Base-by-base conservation (phyloP, 148 eudicot genomes). In the Cornus controversa region DNA sequence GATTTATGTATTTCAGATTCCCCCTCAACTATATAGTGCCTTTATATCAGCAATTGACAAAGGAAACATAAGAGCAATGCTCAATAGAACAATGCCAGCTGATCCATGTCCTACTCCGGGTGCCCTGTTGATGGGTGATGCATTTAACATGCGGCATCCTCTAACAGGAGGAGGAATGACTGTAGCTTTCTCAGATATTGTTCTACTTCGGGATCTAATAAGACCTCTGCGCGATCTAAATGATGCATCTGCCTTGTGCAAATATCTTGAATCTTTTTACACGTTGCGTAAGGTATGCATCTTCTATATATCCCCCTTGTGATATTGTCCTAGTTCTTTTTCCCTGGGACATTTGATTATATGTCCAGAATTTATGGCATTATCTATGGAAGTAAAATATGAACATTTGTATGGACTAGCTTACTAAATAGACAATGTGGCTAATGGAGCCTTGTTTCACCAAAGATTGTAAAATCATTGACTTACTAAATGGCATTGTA, bases 91-190 rank as follows among this genome's bases (percentile, higher is more conserved):
- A 78, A 82, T 85, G 88, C 88, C 88, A 29, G 88, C 88, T 15
- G 70, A 45, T 80, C 88, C 88, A 13, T 67, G 53, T 31, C 88
- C 88, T 28, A 85, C 85, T 57, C 85, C 85, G 0, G 88, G 88
- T 1, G 88, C 88, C 20, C 74, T 85, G 50, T 42, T 82, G 23
- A 37, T 85, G 75, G 88, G 88, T 10, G 88, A 85, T 67, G 85
- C 88, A 3, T 85, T 85, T 75, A 85, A 85, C 77, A 85, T 85
- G 88, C 69, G 88, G 11, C 88, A 85, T 62, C 88, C 88, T 0
- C 72, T 85, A 68, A 85, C 88, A 1, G 88, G 87, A 2, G 87
- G 85, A 68, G 87, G 87, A 57, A 85, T 85, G 87, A 85, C 87
- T 13, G 87, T 85, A 15, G 87, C 87, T 23, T 50, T 85, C 34